Evolutionary conservation across 2,329 filamentous ascomycete genomes (phyloP).

Genomic region (Xylaria sp.): DNA sequence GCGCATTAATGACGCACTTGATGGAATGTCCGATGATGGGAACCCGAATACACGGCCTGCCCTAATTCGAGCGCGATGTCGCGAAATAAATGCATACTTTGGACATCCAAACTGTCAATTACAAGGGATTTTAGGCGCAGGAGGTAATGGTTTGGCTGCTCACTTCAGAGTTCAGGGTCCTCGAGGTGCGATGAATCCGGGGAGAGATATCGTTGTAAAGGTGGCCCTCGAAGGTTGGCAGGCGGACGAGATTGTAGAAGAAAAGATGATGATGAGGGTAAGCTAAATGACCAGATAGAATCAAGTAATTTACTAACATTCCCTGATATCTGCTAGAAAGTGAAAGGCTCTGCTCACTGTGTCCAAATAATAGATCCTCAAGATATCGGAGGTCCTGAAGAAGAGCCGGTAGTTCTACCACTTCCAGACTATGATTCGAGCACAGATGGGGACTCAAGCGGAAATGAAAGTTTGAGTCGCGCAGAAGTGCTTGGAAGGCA

Average conservation of each 20-base stretch:
- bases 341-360: constrained; percentile 39
- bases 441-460: constrained; percentile 34
- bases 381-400: constrained; percentile 11
- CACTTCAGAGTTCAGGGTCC: constrained; percentile 22
- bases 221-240: constrained; percentile 8
- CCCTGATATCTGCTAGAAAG: constrained; percentile 33
- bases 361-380: constrained; percentile 34
- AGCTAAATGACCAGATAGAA: background rate
- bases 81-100: constrained; percentile 1
- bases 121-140: constrained; percentile 18
- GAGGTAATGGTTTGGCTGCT: constrained; percentile 27
- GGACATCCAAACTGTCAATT: background rate
- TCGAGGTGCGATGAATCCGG: background rate
- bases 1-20: background rate
- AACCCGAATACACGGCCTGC: background rate
- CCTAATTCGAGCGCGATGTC: background rate
- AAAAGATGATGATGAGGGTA: constrained; percentile 32
- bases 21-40: too few relatives aligned
- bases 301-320: constrained; percentile 15
- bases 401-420: background rate
- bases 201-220: constrained; percentile 36
- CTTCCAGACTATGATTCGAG: constrained; percentile 33
- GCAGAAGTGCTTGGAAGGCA: constrained; percentile 7
- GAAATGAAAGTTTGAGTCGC: constrained; percentile 31
- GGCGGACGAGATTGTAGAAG: background rate